Evolutionary conservation across 306 rosid species (phyloP), one percentile per base, ranked within the genome.

Genomic region (Hippophae tibetana): DNA sequence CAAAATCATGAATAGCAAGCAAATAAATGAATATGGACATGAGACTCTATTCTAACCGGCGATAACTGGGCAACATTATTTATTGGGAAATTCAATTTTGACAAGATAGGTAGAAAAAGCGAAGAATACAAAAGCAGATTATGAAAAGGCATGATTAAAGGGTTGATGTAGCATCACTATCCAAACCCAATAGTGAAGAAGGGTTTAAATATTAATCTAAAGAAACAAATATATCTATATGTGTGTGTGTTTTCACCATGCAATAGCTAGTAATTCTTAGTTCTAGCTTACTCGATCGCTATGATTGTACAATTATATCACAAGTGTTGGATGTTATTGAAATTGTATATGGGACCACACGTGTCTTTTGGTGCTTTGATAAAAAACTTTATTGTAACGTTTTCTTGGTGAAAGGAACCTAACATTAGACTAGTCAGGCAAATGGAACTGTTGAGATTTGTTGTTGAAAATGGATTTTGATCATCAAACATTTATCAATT

Each of bases 111-210:
- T 31, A 2, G 58, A 12, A n/a, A 18, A 57, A 43, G 73, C 43
- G 52, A 45, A 63, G 50, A 13, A 23, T 10, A 47, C 11, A 43
- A 63, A 56, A 60, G 57, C 56, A 47, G 8, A 66, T 58, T 11
- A 50, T 10, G 49, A 46, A 60, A 13, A 55, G 40, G 69, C 61
- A 61, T 61, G 79, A 69, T 64, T 67, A 47, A 59, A 61, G 53
- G 78, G 76, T 68, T 42, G 86, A 64, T 76, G 68, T 69, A 69
- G 74, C 89, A 72, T 80, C 80, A 38, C 86, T 70, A 65, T 78
- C 84, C 62, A 61, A 56, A 60, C 56, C 38, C 31, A 8, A 56
- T 31, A 56, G 40, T 47, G 14, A 11, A 8, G 43, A 6, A 13
- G 23, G 9, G 54, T 25, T 25, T 7, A 45, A 60, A 10, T 10